A percentile compares a stretch with the other conserved stretches of the same genome.
These are phyloP conservation scores for Ophiostoma himal-ulmi DNA, from an alignment of 2,329 filamentous ascomycete genomes.

Conservation along the genomic window DNA sequence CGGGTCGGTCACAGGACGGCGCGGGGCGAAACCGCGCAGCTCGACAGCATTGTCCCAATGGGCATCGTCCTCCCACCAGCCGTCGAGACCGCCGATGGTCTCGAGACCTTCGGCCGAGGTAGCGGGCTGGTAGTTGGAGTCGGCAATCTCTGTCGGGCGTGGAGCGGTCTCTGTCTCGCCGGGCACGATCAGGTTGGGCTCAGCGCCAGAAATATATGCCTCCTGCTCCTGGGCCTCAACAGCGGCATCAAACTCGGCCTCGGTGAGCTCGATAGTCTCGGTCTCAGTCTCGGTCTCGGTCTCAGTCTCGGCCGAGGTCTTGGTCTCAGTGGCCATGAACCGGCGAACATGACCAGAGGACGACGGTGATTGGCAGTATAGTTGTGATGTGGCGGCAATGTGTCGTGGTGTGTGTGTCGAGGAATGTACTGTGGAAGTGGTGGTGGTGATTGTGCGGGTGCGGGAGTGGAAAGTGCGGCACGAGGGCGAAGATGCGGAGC, in stretches of 20 bases:
- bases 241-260: slow-evolving; percentile 2
- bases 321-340: slow-evolving; percentile 6
- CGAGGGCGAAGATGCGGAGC: neutral
- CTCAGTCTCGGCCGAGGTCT: neutral
- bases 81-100: slow-evolving; percentile 41
- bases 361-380: neutral
- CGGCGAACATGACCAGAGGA: neutral
- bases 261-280: slow-evolving; percentile 15
- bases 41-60: slow-evolving; percentile 46
- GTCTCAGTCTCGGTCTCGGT: neutral
- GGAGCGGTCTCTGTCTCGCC: slow-evolving; percentile 29
- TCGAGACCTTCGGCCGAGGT: slow-evolving; percentile 41
- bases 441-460: neutral
- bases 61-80: slow-evolving; percentile 51
- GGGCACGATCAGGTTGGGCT: slow-evolving; percentile 29
- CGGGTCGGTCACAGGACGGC: slow-evolving; percentile 39
- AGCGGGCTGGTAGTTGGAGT: slow-evolving; percentile 44
- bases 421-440: neutral
- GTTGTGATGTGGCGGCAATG: neutral
- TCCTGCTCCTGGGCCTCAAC: neutral
- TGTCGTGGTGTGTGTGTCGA: slow-evolving; percentile 8
- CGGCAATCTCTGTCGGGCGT: slow-evolving; percentile 30
- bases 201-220: neutral
- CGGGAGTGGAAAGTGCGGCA: neutral
- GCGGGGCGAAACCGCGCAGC: slow-evolving; percentile 41